Percentiles rank a stretch among this genome's conserved stretches.
Conservation (phyloP, 2,329 filamentous ascomycete species). For the Xylaria multiplex region DNA sequence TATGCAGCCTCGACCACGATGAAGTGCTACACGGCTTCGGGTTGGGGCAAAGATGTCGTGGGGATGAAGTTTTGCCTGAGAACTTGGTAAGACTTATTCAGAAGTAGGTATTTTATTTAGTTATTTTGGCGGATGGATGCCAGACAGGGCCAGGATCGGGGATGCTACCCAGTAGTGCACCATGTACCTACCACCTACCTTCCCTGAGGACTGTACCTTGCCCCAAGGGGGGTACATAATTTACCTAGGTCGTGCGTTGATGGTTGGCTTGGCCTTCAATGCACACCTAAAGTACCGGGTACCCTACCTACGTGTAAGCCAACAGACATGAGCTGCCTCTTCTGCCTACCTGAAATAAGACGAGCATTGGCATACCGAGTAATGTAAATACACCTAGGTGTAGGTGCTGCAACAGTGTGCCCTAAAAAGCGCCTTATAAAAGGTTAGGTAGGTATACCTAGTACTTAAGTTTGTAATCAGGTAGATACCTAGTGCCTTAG, state of each 20-base stretch:
- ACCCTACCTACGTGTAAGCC: not conserved
- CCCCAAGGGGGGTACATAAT: not conserved
- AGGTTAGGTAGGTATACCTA: too few relatives aligned
- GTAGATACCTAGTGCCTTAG: too few relatives aligned
- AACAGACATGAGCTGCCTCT: too few relatives aligned
- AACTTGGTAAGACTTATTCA: constrained; percentile 9
- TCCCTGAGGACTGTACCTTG: not conserved
- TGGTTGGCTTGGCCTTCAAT: constrained; percentile 4
- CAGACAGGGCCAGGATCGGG: not conserved
- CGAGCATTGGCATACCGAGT: too few relatives aligned
- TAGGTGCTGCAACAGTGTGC: too few relatives aligned
- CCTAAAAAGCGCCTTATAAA: too few relatives aligned
- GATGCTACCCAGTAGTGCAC: not conserved
- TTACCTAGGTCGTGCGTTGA: not conserved
- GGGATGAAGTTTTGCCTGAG: constrained; percentile 16
- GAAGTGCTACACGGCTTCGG: not conserved
- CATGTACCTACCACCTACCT: not conserved
- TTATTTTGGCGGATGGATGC: not conserved
- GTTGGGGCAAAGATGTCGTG: constrained; percentile 16
- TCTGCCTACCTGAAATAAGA: too few relatives aligned
- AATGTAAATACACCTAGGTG: too few relatives aligned
- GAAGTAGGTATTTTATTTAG: not conserved
- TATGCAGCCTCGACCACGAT: not conserved
- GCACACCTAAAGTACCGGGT: not conserved
- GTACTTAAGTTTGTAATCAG: too few relatives aligned